Conservation (phyloP, 352 stramenopile genomes). For the Blastocystis sp. region DNA sequence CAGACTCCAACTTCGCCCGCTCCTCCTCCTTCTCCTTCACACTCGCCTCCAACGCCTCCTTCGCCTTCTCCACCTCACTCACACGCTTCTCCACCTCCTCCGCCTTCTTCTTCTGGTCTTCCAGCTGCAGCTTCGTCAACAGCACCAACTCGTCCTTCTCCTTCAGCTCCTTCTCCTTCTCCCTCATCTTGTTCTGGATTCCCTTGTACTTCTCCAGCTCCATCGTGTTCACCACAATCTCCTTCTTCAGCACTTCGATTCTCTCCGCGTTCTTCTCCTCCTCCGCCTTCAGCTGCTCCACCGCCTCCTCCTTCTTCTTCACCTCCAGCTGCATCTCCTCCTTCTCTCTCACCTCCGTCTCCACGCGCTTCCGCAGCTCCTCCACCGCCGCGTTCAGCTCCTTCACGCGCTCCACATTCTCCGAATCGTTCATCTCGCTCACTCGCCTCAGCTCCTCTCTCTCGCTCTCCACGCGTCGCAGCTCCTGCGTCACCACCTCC, state of each 20-base stretch:
- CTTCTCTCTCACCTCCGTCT: conserved; percentile 23
- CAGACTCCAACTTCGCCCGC: neutral
- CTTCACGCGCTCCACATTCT: neutral
- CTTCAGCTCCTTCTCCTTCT: neutral
- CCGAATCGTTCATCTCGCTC: neutral
- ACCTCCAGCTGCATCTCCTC: neutral
- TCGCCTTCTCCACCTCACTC: neutral
- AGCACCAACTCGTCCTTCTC: neutral
- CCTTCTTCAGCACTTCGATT: neutral
- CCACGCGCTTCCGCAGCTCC: neutral
- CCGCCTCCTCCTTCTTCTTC: neutral
- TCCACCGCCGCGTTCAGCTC: neutral
- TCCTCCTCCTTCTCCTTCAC: neutral
- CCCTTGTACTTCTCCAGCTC: neutral
- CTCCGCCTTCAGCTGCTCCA: neutral
- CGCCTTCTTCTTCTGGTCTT: neutral
- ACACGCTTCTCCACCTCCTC: neutral
- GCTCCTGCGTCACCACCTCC: neutral
- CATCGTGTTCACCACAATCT: neutral
- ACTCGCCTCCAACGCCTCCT: neutral
- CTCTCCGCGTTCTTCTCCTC: neutral
- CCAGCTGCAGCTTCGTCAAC: neutral
- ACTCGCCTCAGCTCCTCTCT: neutral
- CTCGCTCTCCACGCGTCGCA: neutral
- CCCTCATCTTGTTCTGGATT: neutral